phyloP scores from a whole-genome alignment of 345 rosid genomes.

The Mangifera indica region DNA sequence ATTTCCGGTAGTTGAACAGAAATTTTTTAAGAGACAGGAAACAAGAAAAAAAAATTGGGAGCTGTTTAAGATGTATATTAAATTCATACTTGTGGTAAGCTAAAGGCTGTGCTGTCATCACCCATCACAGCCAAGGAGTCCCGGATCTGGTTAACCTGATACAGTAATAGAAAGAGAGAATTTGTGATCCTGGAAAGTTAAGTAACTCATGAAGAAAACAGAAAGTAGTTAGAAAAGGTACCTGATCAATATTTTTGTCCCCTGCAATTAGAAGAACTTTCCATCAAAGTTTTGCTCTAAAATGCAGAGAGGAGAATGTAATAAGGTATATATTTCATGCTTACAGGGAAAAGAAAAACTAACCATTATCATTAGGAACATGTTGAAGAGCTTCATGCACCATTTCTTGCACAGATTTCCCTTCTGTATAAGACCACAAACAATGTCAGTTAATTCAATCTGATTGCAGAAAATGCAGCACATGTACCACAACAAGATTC shows the following conservation, averaged over 20 bases:
- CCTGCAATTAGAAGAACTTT: conserved; percentile 55
- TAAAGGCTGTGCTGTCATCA: conserved; percentile 95
- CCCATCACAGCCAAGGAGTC: conserved; percentile 95
- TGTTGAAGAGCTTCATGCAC: conserved; percentile 88
- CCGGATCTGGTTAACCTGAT: conserved; percentile 90
- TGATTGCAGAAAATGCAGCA: conserved; percentile 3
- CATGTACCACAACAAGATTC: conserved; percentile 5
- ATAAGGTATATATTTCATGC: conserved; percentile 16
- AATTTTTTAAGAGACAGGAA: neutral
- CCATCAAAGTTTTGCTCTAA: conserved; percentile 22
- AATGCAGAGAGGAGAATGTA: conserved; percentile 14
- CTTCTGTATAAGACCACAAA: conserved; percentile 56
- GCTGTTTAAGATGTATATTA: conserved; percentile 10
- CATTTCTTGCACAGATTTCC: conserved; percentile 96
- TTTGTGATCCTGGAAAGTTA: conserved; percentile 19
- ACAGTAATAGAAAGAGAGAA: conserved; percentile 12
- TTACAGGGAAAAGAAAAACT: conserved; percentile 30
- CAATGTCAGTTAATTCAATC: conserved; percentile 15
- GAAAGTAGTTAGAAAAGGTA: conserved; percentile 29
- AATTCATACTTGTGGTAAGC: conserved; percentile 86
- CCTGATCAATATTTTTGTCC: conserved; percentile 86
- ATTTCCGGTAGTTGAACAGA: neutral
- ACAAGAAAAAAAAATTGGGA: neutral
- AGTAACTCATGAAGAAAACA: conserved; percentile 13
- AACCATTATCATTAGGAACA: conserved; percentile 78